These are phyloP conservation scores for Termitomyces sp. DNA, from an alignment of 768 basidiomycete species.

Conservation along the genomic window DNA sequence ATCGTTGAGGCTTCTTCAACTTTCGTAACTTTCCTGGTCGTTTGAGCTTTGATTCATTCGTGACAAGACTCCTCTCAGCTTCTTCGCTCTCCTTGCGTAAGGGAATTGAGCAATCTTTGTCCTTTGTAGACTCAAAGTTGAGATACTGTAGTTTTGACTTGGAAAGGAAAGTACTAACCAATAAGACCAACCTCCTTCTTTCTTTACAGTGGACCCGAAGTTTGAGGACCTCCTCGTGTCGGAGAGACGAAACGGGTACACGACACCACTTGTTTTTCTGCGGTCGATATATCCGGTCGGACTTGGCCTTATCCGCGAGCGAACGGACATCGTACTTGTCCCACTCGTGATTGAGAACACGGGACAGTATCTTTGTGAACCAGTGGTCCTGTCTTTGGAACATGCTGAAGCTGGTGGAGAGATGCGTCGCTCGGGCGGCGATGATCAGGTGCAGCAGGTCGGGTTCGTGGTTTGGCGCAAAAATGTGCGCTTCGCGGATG, in stretches of 20 bases:
- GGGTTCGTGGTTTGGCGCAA: neutral
- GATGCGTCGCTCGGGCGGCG: neutral
- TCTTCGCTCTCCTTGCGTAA: too few species aligned
- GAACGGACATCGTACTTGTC: neutral
- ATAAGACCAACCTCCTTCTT: neutral
- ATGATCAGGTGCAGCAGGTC: slow-evolving; percentile 2
- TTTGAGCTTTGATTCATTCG: neutral
- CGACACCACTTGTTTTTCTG: neutral
- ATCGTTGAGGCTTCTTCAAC: neutral
- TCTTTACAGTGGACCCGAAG: neutral
- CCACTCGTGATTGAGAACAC: slow-evolving; percentile 1
- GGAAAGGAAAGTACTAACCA: neutral
- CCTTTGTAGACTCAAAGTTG: too few species aligned
- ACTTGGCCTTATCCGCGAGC: neutral
- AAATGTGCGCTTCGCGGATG: neutral
- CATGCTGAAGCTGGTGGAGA: neutral
- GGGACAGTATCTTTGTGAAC: slow-evolving; percentile 1
- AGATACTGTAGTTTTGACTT: neutral
- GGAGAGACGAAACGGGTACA: neutral
- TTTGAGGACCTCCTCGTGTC: slow-evolving; percentile 1
- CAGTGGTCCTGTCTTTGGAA: slow-evolving; percentile 4
- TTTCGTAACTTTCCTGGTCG: neutral
- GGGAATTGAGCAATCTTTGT: too few species aligned
- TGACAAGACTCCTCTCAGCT: too few species aligned
- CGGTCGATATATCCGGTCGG: neutral